phyloP scores from a whole-genome alignment of 306 rosid species.

The Sesbania bispinosa region DNA sequence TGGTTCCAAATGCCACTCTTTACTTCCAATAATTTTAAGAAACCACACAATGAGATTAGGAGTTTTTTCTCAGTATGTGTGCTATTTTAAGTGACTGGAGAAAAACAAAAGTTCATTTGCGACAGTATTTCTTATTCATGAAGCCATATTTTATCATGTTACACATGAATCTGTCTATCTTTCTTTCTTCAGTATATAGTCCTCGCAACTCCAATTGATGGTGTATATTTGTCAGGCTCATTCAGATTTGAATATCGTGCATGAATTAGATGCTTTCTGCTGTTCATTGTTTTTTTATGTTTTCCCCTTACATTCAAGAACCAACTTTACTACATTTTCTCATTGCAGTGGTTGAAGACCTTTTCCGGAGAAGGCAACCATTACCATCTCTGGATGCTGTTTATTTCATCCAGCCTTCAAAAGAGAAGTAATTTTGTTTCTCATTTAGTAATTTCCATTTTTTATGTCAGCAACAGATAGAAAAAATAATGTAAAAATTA shows the following conservation, averaged over 20 bases:
- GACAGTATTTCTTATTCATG: background rate
- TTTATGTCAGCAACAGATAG: background rate
- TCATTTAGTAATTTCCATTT: background rate
- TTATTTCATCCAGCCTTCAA: conserved; percentile 84
- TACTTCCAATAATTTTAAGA: background rate
- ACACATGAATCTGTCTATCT: background rate
- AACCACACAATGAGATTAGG: background rate
- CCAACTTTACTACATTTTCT: conserved; percentile 7
- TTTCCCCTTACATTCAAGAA: background rate
- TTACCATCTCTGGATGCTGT: conserved; percentile 91
- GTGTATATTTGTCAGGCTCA: background rate
- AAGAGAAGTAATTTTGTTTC: conserved; percentile 70
- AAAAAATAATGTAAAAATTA: conserved; percentile 4
- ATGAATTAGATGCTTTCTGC: background rate
- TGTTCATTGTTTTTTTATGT: background rate
- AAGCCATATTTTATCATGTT: conserved; percentile 9
- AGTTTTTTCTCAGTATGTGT: background rate
- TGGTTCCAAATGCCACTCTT: background rate
- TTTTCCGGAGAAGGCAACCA: conserved; percentile 93
- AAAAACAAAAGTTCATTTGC: background rate
- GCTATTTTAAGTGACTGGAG: background rate
- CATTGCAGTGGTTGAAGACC: conserved; percentile 93
- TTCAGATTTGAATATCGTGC: background rate
- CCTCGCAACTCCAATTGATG: background rate
- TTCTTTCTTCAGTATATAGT: background rate